Evolutionary conservation across 75 land plant genomes (phyloP), one percentile per base, ranked within the genome.

Genomic region (Picea sitchensis): DNA sequence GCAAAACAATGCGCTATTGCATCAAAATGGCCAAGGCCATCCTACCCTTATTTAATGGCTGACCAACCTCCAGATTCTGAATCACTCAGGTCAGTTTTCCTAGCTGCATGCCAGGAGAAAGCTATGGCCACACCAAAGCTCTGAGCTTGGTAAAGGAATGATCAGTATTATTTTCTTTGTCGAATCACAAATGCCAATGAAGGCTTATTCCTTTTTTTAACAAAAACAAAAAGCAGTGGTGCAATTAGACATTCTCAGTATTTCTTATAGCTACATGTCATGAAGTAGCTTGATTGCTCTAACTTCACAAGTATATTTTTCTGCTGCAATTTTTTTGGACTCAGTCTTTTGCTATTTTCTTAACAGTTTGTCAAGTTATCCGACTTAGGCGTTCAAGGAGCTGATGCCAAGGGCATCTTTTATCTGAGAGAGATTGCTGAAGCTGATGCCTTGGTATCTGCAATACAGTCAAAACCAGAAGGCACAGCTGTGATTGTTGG

Each of bases 381-480:
- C 54, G 99, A 97, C 67, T 97, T 97, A 85, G 86, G 90, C 47
- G 92, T 92, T 14, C 79, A 87, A 84, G 99, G 99, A 86, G 99
- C 98, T 61, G 90, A 97, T 87, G 95, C 99, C 59, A 91, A 97
- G 72, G 94, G 96, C 73, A 90, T 97, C 26, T 89, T 84, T 65
- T 97, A 97, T 82, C 80, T 97, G 81, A 92, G 99, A 84, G 96
- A 97, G 76, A 90, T 97, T 64, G 89, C 86, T 82, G 99, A 97
- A 84, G 99, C 99, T 77, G 99, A 95, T 84, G 80, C 87, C 34
- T 90, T 97, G 80, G 75, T 90, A 1, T 92, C 88, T 72, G 94
- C 88, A 21, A 87, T 97, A 51, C 82, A 91, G 61, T 80, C 90
- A 65, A 90, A 91, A 83, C 90, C 89, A 79, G 80, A 83, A 68